These are phyloP conservation scores for Hymenoscyphus fraxineus DNA, from an alignment of 2,329 filamentous ascomycete genomes.

Conservation along the genomic window DNA sequence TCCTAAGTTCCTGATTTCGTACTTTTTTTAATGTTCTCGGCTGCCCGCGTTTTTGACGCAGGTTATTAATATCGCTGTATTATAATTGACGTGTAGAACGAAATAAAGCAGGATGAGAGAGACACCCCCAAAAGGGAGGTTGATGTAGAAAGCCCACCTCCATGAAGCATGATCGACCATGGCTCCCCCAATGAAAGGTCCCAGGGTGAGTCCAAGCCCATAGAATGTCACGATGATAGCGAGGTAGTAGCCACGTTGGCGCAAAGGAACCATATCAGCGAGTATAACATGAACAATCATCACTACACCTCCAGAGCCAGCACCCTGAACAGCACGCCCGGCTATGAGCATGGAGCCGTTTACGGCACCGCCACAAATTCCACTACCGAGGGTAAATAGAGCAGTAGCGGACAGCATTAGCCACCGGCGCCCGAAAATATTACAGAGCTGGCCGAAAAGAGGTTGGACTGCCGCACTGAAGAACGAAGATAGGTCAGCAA, in stretches of 20 bases:
- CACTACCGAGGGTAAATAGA: conserved; percentile 50
- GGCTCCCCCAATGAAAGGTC: neutral
- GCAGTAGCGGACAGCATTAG: conserved; percentile 40
- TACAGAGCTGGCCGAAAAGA: conserved; percentile 46
- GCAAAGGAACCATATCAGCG: conserved; percentile 2
- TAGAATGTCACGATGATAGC: neutral
- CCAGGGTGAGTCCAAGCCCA: neutral
- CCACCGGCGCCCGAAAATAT: conserved; percentile 50
- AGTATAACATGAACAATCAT: conserved; percentile 9
- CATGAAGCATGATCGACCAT: conserved; percentile 31
- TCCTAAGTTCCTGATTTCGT: no score
- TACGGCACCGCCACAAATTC: conserved; percentile 46
- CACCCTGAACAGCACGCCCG: conserved; percentile 45
- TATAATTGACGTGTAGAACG: conserved; percentile 15
- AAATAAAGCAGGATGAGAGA: conserved; percentile 8
- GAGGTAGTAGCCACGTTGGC: neutral
- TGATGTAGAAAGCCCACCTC: conserved; percentile 52
- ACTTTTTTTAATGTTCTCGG: no score
- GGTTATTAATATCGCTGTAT: no score
- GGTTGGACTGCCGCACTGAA: conserved; percentile 44
- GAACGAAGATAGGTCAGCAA: neutral
- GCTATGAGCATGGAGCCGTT: conserved; percentile 47
- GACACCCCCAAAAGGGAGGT: conserved; percentile 29
- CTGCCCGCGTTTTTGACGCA: no score
- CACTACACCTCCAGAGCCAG: neutral